These are phyloP conservation scores for Candida tibetensis DNA, from an alignment of 805 yeast species.

Conservation along the genomic window DNA sequence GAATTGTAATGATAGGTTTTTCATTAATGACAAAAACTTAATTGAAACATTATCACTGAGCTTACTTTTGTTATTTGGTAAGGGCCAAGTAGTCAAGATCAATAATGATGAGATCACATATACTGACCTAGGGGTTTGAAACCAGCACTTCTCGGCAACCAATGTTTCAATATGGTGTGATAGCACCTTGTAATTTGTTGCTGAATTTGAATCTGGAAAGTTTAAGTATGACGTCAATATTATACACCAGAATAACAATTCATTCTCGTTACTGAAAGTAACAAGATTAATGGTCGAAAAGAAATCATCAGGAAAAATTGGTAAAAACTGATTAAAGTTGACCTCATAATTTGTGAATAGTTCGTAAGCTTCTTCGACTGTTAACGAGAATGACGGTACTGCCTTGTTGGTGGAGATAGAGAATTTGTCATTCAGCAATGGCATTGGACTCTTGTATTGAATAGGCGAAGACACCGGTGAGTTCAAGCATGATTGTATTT, in stretches of 20 bases:
- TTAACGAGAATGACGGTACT: conserved; percentile 6
- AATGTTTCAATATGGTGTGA: conserved; percentile 33
- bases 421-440: background rate
- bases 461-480: conserved; percentile 5
- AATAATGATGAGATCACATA: conserved; percentile 37
- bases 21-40: conserved; percentile 38
- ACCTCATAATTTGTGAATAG: conserved; percentile 22
- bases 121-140: conserved; percentile 43
- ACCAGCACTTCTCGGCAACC: conserved; percentile 43
- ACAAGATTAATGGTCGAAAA: conserved; percentile 12
- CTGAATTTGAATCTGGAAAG: conserved; percentile 11
- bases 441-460: background rate
- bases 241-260: conserved; percentile 41
- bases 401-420: conserved; percentile 1
- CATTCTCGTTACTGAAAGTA: conserved; percentile 23
- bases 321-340: conserved; percentile 30
- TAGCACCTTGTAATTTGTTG: conserved; percentile 21
- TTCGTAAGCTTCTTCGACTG: conserved; percentile 11
- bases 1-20: conserved; percentile 38
- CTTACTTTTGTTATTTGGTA: conserved; percentile 28
- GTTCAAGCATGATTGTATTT: conserved; percentile 13
- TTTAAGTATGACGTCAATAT: conserved; percentile 33
- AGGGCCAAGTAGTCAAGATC: conserved; percentile 46
- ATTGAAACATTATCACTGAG: conserved; percentile 32
- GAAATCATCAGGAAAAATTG: conserved; percentile 25